phyloP scores from a whole-genome alignment of 116 monocot species.

The Phalaenopsis hybrid region DNA sequence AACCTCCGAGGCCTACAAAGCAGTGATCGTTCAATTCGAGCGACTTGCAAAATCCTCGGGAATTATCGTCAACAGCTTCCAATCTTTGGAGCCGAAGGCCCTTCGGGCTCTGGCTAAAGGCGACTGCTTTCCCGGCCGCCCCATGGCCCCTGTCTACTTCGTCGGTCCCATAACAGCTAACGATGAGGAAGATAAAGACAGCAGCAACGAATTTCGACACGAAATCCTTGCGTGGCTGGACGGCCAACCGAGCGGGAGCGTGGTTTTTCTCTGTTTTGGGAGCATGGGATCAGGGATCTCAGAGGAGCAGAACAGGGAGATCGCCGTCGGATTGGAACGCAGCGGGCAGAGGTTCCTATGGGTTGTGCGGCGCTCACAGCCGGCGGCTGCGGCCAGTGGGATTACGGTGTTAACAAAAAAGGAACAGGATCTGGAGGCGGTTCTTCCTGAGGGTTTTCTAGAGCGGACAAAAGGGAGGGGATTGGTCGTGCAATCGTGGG shows the following conservation, averaged over 20 bases:
- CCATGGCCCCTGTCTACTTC: constrained; percentile 20
- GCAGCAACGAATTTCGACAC: constrained; percentile 6
- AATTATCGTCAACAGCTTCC: constrained; percentile 9
- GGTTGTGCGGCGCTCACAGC: constrained; percentile 15
- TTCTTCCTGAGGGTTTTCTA: constrained; percentile 11
- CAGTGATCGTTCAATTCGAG: constrained; percentile 1
- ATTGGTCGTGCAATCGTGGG: constrained; percentile 20
- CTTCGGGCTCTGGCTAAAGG: constrained; percentile 9
- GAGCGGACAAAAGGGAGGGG: constrained; percentile 13
- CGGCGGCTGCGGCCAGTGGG: not conserved
- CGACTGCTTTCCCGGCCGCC: constrained; percentile 14
- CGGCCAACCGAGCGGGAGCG: constrained; percentile 22
- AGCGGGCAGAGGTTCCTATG: constrained; percentile 31
- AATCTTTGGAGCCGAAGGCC: not conserved
- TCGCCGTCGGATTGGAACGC: constrained; percentile 29
- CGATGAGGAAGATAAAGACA: not conserved
- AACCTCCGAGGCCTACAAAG: not conserved
- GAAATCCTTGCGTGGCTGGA: constrained; percentile 33
- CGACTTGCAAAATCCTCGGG: constrained; percentile 1
- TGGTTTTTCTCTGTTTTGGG: constrained; percentile 43
- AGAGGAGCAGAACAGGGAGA: constrained; percentile 21
- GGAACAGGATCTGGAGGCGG: constrained; percentile 4
- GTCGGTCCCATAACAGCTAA: constrained; percentile 24
- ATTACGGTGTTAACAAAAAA: not conserved
- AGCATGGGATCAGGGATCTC: constrained; percentile 19